Base-by-base conservation (phyloP, 176 grass and related monocot genomes). In the Otatea glauca region DNA sequence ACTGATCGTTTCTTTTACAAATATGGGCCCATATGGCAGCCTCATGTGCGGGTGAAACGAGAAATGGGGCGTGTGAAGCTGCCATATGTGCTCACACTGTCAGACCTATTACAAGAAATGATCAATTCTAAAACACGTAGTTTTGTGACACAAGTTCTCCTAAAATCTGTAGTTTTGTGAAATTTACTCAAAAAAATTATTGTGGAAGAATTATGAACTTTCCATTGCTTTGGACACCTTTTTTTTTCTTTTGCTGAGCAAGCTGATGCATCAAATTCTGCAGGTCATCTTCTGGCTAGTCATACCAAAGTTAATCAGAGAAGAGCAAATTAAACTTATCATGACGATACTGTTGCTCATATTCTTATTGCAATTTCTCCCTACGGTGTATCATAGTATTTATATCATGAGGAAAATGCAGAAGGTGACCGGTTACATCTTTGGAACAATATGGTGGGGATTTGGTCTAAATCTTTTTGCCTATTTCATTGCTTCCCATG, bases 401-500 rank as follows among this genome's bases (percentile, higher is more conserved):
- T 81, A 85, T 83, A 90, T 98, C 91, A 98, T 95, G 96, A 86
- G 96, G 75, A 95, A 89, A 83, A 98, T 98, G 93, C 89, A 92
- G 90, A 98, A 98, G 84, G 96, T 95, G 27, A 98, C 96, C 32
- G 96, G 96, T 51, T 98, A 88, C 90, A 94, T 98, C 69, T 98
- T 95, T 79, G 96, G 96, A 64, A 93, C 96, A 23, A 93, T 98
- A 82, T 95, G 93, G 91, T 98, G 96, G 96, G 96, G 96, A 8
- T 98, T 98, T 76, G 83, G 91, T 68, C 89, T 98, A 15, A 98
- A 98, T 65, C 88, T 98, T 16, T 93, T 98, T 37, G 96, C 93
- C 44, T 98, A 98, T 83, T 95, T 98, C 80, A 95, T 95, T 59
- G 96, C 96, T 51, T 98, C 96, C 64, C 96, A 98, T 90, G 96